Conservation (phyloP, 495 filamentous ascomycete genomes). For the Daldinia vernicosa region DNA sequence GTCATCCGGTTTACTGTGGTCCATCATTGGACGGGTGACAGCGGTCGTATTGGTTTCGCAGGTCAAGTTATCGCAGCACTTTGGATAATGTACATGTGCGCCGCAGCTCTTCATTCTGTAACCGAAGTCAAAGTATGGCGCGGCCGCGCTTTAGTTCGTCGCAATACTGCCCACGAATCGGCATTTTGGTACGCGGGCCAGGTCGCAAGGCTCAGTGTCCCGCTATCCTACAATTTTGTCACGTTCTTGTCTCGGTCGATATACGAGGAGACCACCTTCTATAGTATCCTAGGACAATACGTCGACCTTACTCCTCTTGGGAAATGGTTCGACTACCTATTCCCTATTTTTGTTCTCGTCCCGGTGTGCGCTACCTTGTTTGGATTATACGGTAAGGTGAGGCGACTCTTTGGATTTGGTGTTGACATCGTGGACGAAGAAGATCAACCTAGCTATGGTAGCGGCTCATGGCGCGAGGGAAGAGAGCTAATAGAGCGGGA, state of each 20-base stretch:
- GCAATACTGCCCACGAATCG: constrained; percentile 89
- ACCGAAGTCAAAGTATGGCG: constrained; percentile 94
- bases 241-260: constrained; percentile 78
- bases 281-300: constrained; percentile 81
- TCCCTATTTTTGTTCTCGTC: constrained; percentile 84
- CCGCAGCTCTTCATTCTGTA: constrained; percentile 83
- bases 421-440: constrained; percentile 76
- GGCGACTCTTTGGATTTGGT: constrained; percentile 79
- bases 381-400: constrained; percentile 85
- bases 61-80: constrained; percentile 83
- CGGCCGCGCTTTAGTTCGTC: constrained; percentile 85
- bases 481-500: constrained; percentile 93
- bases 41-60: constrained; percentile 79
- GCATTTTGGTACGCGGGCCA: constrained; percentile 95
- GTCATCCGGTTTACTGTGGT: constrained; percentile 86
- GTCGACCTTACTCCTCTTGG: constrained; percentile 88
- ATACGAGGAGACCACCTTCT: constrained; percentile 80
- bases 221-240: constrained; percentile 93
- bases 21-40: constrained; percentile 71
- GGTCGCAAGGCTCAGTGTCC: constrained; percentile 88
- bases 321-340: constrained; percentile 84
- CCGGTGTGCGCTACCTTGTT: constrained; percentile 85
- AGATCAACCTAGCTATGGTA: constrained; percentile 73
- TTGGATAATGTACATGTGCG: constrained; percentile 93
- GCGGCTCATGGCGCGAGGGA: constrained; percentile 92